Base-by-base conservation (phyloP, 1,284 basidiomycete genomes). In the Rhodotorula sp. region DNA sequence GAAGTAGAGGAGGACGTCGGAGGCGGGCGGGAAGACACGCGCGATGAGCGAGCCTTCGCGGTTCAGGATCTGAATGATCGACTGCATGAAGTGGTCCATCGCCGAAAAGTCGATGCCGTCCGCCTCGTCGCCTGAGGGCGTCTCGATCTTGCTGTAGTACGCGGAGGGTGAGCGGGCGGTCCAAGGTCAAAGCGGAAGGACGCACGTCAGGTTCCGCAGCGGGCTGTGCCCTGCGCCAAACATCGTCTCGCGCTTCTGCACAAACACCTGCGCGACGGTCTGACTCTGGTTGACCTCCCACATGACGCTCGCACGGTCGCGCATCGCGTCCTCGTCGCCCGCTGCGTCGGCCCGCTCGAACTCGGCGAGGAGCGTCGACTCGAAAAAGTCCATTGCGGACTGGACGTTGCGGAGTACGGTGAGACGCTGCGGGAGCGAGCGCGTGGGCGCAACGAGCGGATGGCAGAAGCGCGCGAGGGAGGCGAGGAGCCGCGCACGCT, bases 241-340 rank as follows among this genome's bases (percentile, higher is more conserved):
- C 79, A 97, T 93, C n/a, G 97, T 88, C 80, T 95, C 92, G 41
- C 90, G 84, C 83, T 96, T 96, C 82, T 97, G 94, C 3, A 91
- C 88, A 91, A 95, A 97, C 29, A 94, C 89, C 67, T 77, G 73
- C 81, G 83, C 77, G 85, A 85, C 83, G 37, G 70, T 76, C 32
- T 59, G 69, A 44, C 64, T 72, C 29, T 72, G 32, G 63, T 88
- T 92, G 0, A 96, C 87, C 75, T 90, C 88, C 93, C 92, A 97
- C 77, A 91, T 90, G 0, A 91, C 88, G 63, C 87, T 86, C 8
- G 93, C 91, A 0, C 89, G 90, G 60, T 89, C 86, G 50, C 85
- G 85, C 92, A 97, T 96, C 19, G 83, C 87, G 3, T 77, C 80
- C 74, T 92, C 90, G 75, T 95, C 87, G 2, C 84, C 84, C 50